Evolutionary conservation across 2,329 filamentous ascomycete species (phyloP).

Genomic region (Thelonectria rubi): DNA sequence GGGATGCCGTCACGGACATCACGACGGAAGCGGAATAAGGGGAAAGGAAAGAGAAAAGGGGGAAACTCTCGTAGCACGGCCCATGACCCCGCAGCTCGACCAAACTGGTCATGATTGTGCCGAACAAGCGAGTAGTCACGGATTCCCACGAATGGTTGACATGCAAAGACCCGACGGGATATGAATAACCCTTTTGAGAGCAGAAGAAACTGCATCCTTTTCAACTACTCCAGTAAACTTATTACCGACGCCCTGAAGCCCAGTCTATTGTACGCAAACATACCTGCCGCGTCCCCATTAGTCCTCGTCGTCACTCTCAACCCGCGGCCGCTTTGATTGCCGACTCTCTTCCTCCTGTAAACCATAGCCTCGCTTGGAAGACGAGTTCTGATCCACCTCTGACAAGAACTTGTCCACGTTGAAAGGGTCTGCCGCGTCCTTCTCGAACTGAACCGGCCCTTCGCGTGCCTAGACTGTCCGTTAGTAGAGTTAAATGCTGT

Average conservation of each 20-base stretch:
- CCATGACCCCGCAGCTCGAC: conserved; percentile 22
- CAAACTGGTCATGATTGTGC: conserved; percentile 8
- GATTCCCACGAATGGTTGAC: conserved; percentile 31
- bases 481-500: conserved; percentile 42
- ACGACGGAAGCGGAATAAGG: neutral
- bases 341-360: conserved; percentile 72
- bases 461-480: conserved; percentile 70
- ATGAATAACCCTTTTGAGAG: too few relatives aligned
- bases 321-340: conserved; percentile 76
- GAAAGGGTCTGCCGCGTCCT: conserved; percentile 85
- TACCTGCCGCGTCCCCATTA: conserved; percentile 27
- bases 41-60: neutral
- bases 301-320: conserved; percentile 73
- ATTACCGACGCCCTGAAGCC: conserved; percentile 34
- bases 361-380: conserved; percentile 78
- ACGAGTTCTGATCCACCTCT: conserved; percentile 73
- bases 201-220: neutral
- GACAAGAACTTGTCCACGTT: conserved; percentile 94
- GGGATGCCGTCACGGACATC: conserved; percentile 5
- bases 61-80: neutral
- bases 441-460: conserved; percentile 96
- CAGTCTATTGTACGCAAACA: conserved; percentile 36
- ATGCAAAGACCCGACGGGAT: conserved; percentile 20
- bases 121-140: conserved; percentile 21
- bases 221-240: conserved; percentile 17